These are phyloP conservation scores for Aureobasidium sp. DNA, from an alignment of 2,329 filamentous ascomycete species.

Conservation along the genomic window DNA sequence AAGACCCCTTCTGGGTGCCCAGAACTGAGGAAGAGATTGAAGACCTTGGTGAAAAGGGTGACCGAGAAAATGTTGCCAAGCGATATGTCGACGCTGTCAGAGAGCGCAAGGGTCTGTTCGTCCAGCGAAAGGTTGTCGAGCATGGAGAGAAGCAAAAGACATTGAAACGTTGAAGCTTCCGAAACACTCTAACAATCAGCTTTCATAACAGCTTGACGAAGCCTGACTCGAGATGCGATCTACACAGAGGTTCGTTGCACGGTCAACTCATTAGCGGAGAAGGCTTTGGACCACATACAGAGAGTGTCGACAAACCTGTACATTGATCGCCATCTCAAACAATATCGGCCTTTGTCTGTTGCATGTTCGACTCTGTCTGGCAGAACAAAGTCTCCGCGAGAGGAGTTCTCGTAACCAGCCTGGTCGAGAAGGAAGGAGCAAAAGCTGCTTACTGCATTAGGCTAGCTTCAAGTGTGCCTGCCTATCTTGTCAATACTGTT, in stretches of 20 bases:
- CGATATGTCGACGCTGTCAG: slow-evolving; percentile 88
- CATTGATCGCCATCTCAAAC: too few species aligned
- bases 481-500: neutral
- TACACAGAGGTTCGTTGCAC: too few species aligned
- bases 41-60: slow-evolving; percentile 87
- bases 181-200: too few species aligned
- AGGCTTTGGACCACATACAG: too few species aligned
- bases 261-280: too few species aligned
- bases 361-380: neutral
- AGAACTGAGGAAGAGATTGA: slow-evolving; percentile 94
- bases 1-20: slow-evolving; percentile 97
- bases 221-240: too few species aligned
- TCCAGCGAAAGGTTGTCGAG: slow-evolving; percentile 61
- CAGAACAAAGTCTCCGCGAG: neutral
- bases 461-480: neutral
- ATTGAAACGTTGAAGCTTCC: slow-evolving; percentile 42
- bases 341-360: too few species aligned
- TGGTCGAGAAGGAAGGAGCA: neutral
- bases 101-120: slow-evolving; percentile 75
- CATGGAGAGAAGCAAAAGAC: slow-evolving; percentile 91
- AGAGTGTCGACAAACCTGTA: too few species aligned
- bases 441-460: neutral
- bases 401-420: neutral
- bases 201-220: too few species aligned
- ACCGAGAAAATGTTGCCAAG: slow-evolving; percentile 93